Conservation (phyloP, 2,329 filamentous ascomycete species). For the Hymenoscyphus fructigenus region DNA sequence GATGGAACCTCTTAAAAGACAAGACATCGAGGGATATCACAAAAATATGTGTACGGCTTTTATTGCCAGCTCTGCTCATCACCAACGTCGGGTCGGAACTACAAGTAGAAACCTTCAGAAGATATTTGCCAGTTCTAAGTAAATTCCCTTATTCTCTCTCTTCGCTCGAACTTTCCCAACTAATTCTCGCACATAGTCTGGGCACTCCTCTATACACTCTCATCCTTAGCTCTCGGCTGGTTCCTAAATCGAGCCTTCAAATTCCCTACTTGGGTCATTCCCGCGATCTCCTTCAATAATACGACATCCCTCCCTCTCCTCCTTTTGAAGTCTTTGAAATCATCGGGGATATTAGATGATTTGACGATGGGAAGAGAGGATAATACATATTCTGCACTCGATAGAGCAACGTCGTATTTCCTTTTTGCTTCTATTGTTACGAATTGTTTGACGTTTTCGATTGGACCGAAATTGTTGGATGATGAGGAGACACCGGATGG, state of each 20-base stretch:
- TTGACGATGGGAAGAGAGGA: conserved; percentile 44
- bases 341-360: conserved; percentile 52
- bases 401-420: conserved; percentile 63
- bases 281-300: conserved; percentile 57
- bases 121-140: conserved; percentile 51
- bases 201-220: conserved; percentile 49
- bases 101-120: conserved; percentile 44
- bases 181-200: conserved; percentile 42
- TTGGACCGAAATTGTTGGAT: conserved; percentile 58
- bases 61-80: conserved; percentile 53
- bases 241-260: conserved; percentile 45
- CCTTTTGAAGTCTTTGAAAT: conserved; percentile 42
- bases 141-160: conserved; percentile 17
- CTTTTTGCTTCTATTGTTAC: conserved; percentile 62
- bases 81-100: conserved; percentile 53
- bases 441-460: conserved; percentile 61
- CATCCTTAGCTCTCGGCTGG: conserved; percentile 49
- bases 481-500: conserved; percentile 30
- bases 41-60: conserved; percentile 50
- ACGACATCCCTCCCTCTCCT: conserved; percentile 54
- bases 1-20: conserved; percentile 48
- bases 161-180: background rate
- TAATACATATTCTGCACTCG: conserved; percentile 47
- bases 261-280: conserved; percentile 53
- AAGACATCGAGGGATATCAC: conserved; percentile 52